Evolutionary conservation across 192 early-diverging fungal species (phyloP), one percentile per base, ranked within the genome.

Genomic region (Backusella morwellensis): DNA sequence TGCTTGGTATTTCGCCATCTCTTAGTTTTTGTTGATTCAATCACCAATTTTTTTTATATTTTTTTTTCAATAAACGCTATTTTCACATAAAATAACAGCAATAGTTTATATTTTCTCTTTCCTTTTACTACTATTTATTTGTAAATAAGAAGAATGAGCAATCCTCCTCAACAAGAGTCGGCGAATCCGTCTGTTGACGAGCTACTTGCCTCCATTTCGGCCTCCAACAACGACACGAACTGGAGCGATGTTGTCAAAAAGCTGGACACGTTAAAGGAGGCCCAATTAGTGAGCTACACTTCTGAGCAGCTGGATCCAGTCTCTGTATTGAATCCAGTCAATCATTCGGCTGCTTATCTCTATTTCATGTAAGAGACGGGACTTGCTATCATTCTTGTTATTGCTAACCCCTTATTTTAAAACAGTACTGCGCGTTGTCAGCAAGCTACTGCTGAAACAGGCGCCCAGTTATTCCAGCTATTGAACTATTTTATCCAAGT

Each of bases 331-430:
- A 78, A 76, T 17, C 87, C 87, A 35, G 59, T 71, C 1, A 35
- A 21, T 5, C 80, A 88, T 50, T 84, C 80, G 29, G 72, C 85
- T 35, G 87, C 82, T n/a, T 88, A 85, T 73, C 70, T 86, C 0
- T 83, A 86, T 68, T 88, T 88, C 21, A 80, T 88, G 87, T 86
- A 86, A 82, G 82, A 41, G 12, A 8, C 11, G 8, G n/a, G 11
- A n/a, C 42, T 11, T 38, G 29, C 1, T 21, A 19, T 21, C 76
- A 26, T 63, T 14, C 3, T 4, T 63, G 29, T 29, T 32, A 12
- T 11, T 23, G 4, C 14, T 68, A 2, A 42, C 4, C 23, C n/a
- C 59, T 21, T 34, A 26, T 32, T 70, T 66, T 26, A 34, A 32
- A 26, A 3, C 17, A 77, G 78, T 72, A 86, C 83, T 21, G 75